Percentiles rank a stretch among this genome's conserved stretches.
Evolutionary conservation across 306 rosid species (phyloP).

Genomic region (Rubus idaeus): DNA sequence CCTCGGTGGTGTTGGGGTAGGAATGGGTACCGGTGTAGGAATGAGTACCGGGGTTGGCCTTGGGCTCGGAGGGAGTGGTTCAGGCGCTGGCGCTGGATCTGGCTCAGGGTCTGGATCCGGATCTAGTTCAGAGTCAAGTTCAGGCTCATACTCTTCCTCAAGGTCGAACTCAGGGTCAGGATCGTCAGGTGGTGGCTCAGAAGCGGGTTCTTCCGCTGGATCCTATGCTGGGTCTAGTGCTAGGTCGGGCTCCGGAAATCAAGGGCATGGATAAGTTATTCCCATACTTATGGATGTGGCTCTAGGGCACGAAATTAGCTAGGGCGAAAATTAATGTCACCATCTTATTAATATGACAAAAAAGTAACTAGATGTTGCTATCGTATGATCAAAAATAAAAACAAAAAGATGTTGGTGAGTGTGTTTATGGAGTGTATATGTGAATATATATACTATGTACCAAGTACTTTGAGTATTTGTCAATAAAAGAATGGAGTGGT

Average conservation of each 20-base stretch:
- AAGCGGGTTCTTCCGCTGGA: constrained; percentile 35
- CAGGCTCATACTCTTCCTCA: constrained; percentile 25
- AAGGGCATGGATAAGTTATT: neutral
- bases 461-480: neutral
- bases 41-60: constrained; percentile 47
- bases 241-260: constrained; percentile 14
- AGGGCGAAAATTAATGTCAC: neutral
- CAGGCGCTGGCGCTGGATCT: constrained; percentile 44
- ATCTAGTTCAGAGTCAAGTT: constrained; percentile 25
- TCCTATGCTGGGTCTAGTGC: constrained; percentile 34
- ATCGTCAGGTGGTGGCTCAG: constrained; percentile 19
- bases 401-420: neutral
- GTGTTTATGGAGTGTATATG: too few species aligned
- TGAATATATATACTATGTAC: neutral
- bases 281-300: neutral
- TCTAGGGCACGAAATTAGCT: neutral
- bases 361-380: neutral
- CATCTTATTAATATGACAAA: neutral
- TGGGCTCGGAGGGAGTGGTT: constrained; percentile 45
- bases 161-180: constrained; percentile 33
- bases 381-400: neutral
- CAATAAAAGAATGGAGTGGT: constrained; percentile 6
- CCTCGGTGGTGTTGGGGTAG: constrained; percentile 58
- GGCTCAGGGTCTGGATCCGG: constrained; percentile 43
- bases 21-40: constrained; percentile 51